Percentiles rank a stretch among this genome's conserved stretches.
Conservation (phyloP, 2,329 filamentous ascomycete genomes). For the Rhynchosporium secalis region DNA sequence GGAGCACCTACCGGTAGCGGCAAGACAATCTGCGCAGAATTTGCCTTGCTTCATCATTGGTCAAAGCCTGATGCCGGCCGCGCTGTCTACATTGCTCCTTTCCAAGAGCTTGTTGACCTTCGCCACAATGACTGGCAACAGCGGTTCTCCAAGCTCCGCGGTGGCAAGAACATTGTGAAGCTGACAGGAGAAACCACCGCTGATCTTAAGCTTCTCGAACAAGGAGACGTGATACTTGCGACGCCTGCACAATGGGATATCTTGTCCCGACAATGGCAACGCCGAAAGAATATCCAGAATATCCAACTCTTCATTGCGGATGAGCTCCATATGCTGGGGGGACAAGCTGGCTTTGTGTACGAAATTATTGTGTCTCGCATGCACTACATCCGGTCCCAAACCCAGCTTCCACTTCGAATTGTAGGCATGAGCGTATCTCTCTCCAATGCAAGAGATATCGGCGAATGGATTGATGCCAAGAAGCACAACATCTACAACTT, state of each 20-base stretch:
- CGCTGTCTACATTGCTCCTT: conserved; percentile 91
- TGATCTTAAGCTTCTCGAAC: conserved; percentile 84
- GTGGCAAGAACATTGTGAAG: conserved; percentile 89
- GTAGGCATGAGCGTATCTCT: conserved; percentile 89
- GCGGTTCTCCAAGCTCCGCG: conserved; percentile 68
- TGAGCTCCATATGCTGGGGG: conserved; percentile 90
- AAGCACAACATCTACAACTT: conserved; percentile 99
- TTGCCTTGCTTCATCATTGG: conserved; percentile 89
- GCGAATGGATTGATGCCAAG: conserved; percentile 96
- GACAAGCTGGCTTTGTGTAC: conserved; percentile 83
- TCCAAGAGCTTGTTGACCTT: conserved; percentile 87
- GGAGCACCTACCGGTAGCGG: conserved; percentile 92
- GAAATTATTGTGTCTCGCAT: conserved; percentile 97
- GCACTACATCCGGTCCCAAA: conserved; percentile 91
- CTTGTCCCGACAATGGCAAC: conserved; percentile 92
- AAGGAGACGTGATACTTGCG: conserved; percentile 84
- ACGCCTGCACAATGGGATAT: conserved; percentile 97
- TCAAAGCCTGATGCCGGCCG: conserved; percentile 68
- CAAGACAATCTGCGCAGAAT: conserved; percentile 96
- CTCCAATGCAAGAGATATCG: conserved; percentile 88
- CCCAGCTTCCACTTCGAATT: conserved; percentile 81
- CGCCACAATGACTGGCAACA: conserved; percentile 83
- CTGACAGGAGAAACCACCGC: conserved; percentile 89
- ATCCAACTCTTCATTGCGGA: conserved; percentile 93
- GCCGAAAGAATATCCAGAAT: conserved; percentile 90